A percentile compares a stretch with the other conserved stretches of the same genome.
These are phyloP conservation scores for Diaporthe vexans DNA, from an alignment of 2,329 filamentous ascomycete species.

Conservation along the genomic window DNA sequence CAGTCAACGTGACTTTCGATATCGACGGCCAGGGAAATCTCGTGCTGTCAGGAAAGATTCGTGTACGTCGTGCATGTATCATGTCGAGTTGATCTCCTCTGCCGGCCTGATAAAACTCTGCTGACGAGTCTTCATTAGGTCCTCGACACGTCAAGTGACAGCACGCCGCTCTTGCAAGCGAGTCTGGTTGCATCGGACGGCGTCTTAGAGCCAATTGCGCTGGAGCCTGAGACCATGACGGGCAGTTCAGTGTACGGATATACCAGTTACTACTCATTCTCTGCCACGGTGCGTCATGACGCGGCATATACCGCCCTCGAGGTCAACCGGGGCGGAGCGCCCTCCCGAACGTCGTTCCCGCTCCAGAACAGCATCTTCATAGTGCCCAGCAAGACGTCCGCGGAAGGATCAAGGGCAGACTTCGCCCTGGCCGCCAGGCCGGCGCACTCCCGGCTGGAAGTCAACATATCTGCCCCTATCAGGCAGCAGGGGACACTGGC, in stretches of 20 bases:
- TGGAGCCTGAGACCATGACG: neutral
- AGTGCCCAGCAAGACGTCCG: neutral
- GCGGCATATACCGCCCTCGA: neutral
- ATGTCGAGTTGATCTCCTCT: too few relatives aligned
- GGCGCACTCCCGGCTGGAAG: too few relatives aligned
- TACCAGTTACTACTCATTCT: neutral
- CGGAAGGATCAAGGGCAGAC: neutral
- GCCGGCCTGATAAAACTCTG: too few relatives aligned
- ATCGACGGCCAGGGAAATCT: neutral
- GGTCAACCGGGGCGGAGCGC: neutral
- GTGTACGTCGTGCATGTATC: neutral
- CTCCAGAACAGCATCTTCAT: conserved; percentile 1
- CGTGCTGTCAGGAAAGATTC: neutral
- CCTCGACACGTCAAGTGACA: neutral
- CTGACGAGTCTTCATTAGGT: too few relatives aligned
- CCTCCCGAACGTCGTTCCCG: neutral
- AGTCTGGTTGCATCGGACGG: neutral
- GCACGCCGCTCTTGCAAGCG: neutral
- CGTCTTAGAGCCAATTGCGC: neutral
- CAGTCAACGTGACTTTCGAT: conserved; percentile 18
- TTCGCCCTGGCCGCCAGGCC: neutral
- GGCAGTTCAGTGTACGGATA: neutral
- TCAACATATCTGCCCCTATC: neutral
- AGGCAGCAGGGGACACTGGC: conserved; percentile 5
- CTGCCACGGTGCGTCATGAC: neutral